Base-by-base conservation (phyloP, 169 alveolate genomes). In the Neospora caninum region DNA sequence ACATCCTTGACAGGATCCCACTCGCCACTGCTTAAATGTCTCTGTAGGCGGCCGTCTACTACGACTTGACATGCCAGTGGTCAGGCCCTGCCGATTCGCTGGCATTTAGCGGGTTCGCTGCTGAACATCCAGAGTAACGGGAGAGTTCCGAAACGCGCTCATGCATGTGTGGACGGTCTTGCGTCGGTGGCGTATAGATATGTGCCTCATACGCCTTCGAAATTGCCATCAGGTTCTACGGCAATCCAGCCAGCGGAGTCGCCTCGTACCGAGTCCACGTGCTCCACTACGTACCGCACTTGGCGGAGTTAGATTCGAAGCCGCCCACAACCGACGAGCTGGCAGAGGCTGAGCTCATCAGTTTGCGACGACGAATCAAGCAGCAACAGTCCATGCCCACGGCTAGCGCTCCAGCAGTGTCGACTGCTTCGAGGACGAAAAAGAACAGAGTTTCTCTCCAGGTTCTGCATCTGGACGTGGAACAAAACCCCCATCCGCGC, bases 221-320 rank as follows among this genome's bases (percentile, higher is more conserved):
- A 49, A 49, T 49, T 49, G 58, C 58, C 58, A 18, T 42, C 67
- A 82, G 89, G 67, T 82, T 82, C 67, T 4, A 20, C 54, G 67
- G 41, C 89, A 82, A 82, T 41, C 89, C 89, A 10, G 89, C 89
- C 7, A 41, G 69, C 39, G 31, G 69, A 0, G 25, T 45, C 31
- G 41, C 89, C 10, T 82, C 89, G 34, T 82, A 82, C 67, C 54
- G 89, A 29, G 89, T 82, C 67, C 67, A 36, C 41, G 67, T 82
- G 34, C 67, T 82, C 0, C 89, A 49, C n/a, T 82, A 41, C 67
- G 34, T 82, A 31, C 89, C 69, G 69, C 67, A 82, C 39, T 31
- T 82, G 29, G 69, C 31, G 41, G 89, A 82, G 69, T n/a, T 82
- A 22, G 89, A 82, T 49, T 2, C 25, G 58, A 82, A 45, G 69